A percentile compares a stretch with the other conserved stretches of the same genome.
Conservation (phyloP, 2,329 filamentous ascomycete genomes). For the Aphanoascus verrucosus region DNA sequence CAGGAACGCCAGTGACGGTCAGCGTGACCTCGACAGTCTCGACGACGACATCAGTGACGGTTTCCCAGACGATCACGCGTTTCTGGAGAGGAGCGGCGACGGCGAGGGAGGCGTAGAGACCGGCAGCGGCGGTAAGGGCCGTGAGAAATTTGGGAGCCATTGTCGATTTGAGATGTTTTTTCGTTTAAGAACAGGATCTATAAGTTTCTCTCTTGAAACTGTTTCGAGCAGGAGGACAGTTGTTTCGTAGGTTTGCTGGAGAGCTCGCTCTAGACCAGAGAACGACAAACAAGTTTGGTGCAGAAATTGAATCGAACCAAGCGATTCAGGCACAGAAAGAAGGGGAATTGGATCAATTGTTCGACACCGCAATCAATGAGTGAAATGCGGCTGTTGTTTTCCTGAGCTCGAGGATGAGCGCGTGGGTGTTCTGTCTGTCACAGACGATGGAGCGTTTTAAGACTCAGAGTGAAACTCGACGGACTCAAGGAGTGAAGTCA, state of each 20-base stretch:
- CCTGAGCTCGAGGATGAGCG: not conserved
- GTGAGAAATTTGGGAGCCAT: slow-evolving; percentile 18
- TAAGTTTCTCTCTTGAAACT: not conserved
- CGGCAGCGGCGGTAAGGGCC: slow-evolving; percentile 15
- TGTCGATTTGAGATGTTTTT: not conserved
- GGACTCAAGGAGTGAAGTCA: slow-evolving; percentile 15
- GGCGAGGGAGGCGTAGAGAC: slow-evolving; percentile 16
- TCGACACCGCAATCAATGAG: slow-evolving; percentile 9
- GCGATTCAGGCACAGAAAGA: slow-evolving; percentile 5
- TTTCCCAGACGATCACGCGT: slow-evolving; percentile 16
- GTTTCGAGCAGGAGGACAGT: not conserved
- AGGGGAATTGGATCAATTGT: not conserved
- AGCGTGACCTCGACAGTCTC: slow-evolving; percentile 29
- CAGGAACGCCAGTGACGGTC: slow-evolving; percentile 40
- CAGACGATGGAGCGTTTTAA: slow-evolving; percentile 1
- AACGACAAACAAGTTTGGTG: not conserved
- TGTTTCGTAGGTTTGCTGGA: not conserved
- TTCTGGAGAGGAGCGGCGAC: slow-evolving; percentile 13
- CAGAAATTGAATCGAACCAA: slow-evolving; percentile 12
- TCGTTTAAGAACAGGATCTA: not conserved
- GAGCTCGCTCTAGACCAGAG: slow-evolving; percentile 10
- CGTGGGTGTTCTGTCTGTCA: not conserved
- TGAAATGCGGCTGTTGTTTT: slow-evolving; percentile 4
- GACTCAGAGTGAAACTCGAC: slow-evolving; percentile 5
- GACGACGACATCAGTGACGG: slow-evolving; percentile 20